Percentiles rank a stretch among this genome's conserved stretches.
Evolutionary conservation across 2,329 filamentous ascomycete species (phyloP).

Genomic region (Magnaporthiopsis poae): DNA sequence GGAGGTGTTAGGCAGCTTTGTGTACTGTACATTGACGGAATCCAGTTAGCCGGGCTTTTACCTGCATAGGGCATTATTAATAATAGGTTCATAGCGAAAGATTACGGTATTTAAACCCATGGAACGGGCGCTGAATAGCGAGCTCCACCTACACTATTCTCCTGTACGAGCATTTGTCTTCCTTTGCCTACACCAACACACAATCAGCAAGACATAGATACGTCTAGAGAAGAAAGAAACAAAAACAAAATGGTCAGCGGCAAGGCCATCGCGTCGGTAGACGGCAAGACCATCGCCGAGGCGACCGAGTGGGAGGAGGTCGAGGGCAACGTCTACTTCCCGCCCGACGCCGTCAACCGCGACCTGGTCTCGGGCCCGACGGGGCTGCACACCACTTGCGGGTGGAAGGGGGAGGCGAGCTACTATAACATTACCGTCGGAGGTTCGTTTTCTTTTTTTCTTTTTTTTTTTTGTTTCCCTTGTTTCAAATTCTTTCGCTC

Average conservation of each 20-base stretch:
- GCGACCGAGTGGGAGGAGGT: slow-evolving; percentile 43
- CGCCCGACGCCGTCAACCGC: slow-evolving; percentile 33
- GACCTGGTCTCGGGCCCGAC: slow-evolving; percentile 33
- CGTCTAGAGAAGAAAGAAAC: not conserved
- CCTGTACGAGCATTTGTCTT: no score
- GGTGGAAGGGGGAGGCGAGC: slow-evolving; percentile 47
- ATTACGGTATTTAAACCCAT: not conserved
- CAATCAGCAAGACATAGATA: no score
- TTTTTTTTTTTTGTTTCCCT: not conserved
- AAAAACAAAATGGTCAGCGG: slow-evolving; percentile 5
- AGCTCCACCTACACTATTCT: no score
- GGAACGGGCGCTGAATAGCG: not conserved
- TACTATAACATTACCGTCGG: slow-evolving; percentile 46
- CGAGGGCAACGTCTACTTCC: slow-evolving; percentile 50
- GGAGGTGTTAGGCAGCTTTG: no score
- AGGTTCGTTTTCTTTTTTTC: slow-evolving; percentile 21
- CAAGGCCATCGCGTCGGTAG: slow-evolving; percentile 33
- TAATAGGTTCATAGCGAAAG: not conserved
- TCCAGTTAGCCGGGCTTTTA: not conserved
- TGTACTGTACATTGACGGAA: no score
- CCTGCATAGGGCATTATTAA: not conserved
- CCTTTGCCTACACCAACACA: not conserved
- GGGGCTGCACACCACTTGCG: slow-evolving; percentile 38
- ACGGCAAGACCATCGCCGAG: slow-evolving; percentile 40
- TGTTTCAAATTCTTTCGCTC: not conserved